Percentiles rank a stretch among this genome's conserved stretches.
Evolutionary conservation across 2,329 filamentous ascomycete genomes (phyloP).

Genomic region (Fusarium falciforme): DNA sequence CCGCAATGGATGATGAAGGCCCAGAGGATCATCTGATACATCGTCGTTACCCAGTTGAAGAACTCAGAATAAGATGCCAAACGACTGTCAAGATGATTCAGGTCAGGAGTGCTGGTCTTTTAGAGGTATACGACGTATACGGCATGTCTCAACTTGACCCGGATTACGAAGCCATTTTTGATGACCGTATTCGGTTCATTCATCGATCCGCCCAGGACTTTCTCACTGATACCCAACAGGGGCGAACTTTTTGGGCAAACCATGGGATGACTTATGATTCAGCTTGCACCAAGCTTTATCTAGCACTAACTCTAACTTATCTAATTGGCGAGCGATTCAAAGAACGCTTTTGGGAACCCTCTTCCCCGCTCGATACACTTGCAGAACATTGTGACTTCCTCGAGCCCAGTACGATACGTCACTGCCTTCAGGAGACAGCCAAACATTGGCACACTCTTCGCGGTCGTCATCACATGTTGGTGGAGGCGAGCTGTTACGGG

Average conservation of each 20-base stretch:
- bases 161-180: too few species aligned
- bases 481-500: not conserved
- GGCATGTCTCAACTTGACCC: too few species aligned
- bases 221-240: not conserved
- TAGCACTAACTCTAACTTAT: not conserved
- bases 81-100: not conserved
- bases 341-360: fast-evolving
- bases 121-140: too few species aligned
- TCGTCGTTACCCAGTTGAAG: not conserved
- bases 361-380: not conserved
- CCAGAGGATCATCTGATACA: not conserved
- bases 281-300: not conserved
- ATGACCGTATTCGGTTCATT: not conserved
- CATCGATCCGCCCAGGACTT: not conserved
- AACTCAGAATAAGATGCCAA: not conserved
- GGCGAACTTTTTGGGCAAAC: not conserved
- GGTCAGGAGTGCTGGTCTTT: not conserved
- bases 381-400: not conserved
- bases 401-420: not conserved
- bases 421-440: not conserved
- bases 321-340: fast-evolving
- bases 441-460: not conserved
- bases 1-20: not conserved
- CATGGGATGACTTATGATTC: not conserved
- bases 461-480: not conserved